Evolutionary conservation across 306 rosid genomes (phyloP).

Genomic region (Quercus glauca): DNA sequence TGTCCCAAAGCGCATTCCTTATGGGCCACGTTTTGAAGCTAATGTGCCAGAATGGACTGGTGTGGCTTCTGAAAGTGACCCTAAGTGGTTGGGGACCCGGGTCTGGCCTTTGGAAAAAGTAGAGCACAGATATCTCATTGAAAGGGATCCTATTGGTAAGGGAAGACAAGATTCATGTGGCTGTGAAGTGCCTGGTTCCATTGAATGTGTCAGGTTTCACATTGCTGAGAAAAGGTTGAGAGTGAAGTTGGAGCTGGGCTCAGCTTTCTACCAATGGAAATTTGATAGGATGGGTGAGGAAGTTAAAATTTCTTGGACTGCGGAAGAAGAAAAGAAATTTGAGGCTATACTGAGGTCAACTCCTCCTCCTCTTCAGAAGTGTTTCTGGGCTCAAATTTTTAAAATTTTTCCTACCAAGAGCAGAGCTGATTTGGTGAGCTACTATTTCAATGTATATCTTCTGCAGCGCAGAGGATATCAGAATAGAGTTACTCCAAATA

Average conservation of each 20-base stretch:
- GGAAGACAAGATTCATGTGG: constrained; percentile 81
- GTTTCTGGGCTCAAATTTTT: constrained; percentile 53
- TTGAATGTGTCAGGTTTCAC: constrained; percentile 67
- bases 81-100: constrained; percentile 70
- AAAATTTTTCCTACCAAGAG: constrained; percentile 53
- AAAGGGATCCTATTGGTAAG: constrained; percentile 81
- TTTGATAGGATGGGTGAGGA: constrained; percentile 67
- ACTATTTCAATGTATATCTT: constrained; percentile 80
- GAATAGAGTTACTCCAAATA: constrained; percentile 60
- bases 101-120: constrained; percentile 56
- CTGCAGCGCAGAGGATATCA: constrained; percentile 73
- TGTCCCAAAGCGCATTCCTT: constrained; percentile 15
- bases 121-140: constrained; percentile 39
- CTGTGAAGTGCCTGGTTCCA: constrained; percentile 54
- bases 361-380: constrained; percentile 31
- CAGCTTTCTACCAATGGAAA: constrained; percentile 57
- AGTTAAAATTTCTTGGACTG: constrained; percentile 46
- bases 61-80: constrained; percentile 45
- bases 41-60: constrained; percentile 63
- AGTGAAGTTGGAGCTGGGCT: constrained; percentile 62
- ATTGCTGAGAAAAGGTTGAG: constrained; percentile 57
- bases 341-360: constrained; percentile 39
- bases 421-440: constrained; percentile 69
- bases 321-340: constrained; percentile 61
- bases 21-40: constrained; percentile 60